Conservation (phyloP, 129 eudicot species). For the Kitagawia praeruptora region DNA sequence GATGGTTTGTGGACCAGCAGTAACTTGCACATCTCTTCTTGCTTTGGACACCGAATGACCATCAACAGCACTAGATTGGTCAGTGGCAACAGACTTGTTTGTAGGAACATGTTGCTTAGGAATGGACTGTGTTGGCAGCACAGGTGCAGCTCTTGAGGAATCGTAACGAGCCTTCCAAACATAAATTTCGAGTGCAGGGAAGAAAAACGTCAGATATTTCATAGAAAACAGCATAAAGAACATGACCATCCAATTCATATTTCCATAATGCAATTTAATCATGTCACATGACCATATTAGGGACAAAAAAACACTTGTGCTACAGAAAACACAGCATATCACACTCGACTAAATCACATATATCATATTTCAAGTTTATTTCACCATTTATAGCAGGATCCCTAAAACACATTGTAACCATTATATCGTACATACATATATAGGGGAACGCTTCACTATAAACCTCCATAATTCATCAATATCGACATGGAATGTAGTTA, state of each 20-base stretch:
- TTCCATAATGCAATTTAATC: not conserved
- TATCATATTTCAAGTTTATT: not conserved
- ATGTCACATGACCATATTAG: not conserved
- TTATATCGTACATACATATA: not conserved
- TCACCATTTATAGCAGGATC: not conserved
- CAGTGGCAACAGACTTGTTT: slow-evolving; percentile 29
- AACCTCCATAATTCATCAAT: too few species aligned
- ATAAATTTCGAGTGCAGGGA: not conserved
- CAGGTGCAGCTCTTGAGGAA: slow-evolving; percentile 36
- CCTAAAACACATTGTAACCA: not conserved
- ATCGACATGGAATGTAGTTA: too few species aligned
- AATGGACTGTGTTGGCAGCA: slow-evolving; percentile 36
- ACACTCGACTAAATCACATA: not conserved
- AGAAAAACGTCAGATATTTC: not conserved
- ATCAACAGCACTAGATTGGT: slow-evolving; percentile 37
- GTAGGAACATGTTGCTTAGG: slow-evolving; percentile 56
- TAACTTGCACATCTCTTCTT: slow-evolving; percentile 40
- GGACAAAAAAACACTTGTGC: too few species aligned
- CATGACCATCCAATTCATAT: not conserved
- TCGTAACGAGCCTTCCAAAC: slow-evolving; percentile 54
- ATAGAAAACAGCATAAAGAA: not conserved
- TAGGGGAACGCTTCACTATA: too few species aligned
- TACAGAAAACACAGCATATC: not conserved
- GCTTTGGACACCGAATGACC: slow-evolving; percentile 32
- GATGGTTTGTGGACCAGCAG: slow-evolving; percentile 31